Evolutionary conservation across 352 stramenopile species (phyloP).

Genomic region (Bremia lactucae): DNA sequence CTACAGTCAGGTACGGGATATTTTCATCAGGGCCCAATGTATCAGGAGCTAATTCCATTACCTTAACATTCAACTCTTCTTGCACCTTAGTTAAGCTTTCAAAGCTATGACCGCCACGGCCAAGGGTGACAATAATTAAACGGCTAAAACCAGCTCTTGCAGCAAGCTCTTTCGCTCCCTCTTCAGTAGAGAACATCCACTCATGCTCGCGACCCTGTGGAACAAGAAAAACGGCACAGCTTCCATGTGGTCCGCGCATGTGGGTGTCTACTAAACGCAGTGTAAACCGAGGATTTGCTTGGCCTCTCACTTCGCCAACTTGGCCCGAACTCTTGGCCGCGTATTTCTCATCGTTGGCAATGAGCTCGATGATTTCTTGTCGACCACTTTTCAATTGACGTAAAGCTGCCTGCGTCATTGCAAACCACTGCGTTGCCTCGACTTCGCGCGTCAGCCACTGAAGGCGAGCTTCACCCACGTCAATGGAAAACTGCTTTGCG

Average conservation of each 20-base stretch:
- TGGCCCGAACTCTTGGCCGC: slow-evolving; percentile 4
- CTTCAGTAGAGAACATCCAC: slow-evolving; percentile 67
- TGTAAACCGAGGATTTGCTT: slow-evolving; percentile 41
- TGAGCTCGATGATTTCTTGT: slow-evolving; percentile 47
- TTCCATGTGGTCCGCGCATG: slow-evolving; percentile 35
- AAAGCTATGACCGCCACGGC: slow-evolving; percentile 46
- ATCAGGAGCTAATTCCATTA: slow-evolving; percentile 49
- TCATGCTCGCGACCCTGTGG: slow-evolving; percentile 75
- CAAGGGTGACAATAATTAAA: slow-evolving; percentile 58
- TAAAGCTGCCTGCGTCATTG: slow-evolving; percentile 38
- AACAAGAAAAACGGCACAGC: slow-evolving; percentile 63
- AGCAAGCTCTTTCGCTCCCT: slow-evolving; percentile 53
- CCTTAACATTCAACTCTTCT: slow-evolving; percentile 54
- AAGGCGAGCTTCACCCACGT: slow-evolving; percentile 18
- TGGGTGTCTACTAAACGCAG: slow-evolving; percentile 50
- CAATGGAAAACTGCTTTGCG: slow-evolving; percentile 28
- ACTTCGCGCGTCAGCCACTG: slow-evolving; percentile 46
- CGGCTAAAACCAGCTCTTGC: slow-evolving; percentile 51
- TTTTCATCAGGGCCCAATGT: slow-evolving; percentile 32
- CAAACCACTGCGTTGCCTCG: slow-evolving; percentile 49
- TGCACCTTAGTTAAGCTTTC: slow-evolving; percentile 55
- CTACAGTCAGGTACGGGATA: slow-evolving; percentile 69
- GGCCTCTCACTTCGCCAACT: slow-evolving; percentile 2
- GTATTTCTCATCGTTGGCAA: slow-evolving; percentile 29
- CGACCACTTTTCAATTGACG: slow-evolving; percentile 39